Evolutionary conservation across 805 yeast species (phyloP).

Genomic region (Teunomyces stri): DNA sequence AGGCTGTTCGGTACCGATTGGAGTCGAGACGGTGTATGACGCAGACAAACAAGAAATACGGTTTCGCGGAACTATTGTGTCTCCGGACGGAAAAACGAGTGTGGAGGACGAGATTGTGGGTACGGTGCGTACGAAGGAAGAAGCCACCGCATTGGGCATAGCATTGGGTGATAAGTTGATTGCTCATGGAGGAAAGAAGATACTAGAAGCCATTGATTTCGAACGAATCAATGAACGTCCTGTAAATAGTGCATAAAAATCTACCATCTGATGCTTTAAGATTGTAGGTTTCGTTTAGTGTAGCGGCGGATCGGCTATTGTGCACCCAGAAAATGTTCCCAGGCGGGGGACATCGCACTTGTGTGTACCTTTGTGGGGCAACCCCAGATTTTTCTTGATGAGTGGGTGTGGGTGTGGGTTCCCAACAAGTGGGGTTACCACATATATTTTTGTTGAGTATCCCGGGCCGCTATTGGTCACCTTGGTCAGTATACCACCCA

Average conservation of each 20-base stretch:
- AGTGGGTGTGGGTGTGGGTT: too few species aligned
- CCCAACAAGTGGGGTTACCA: slow-evolving; percentile 1
- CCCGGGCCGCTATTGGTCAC: background rate
- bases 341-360: slow-evolving; percentile 3
- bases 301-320: too few species aligned
- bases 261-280: too few species aligned
- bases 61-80: slow-evolving; percentile 72
- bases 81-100: slow-evolving; percentile 73
- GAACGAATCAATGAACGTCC: slow-evolving; percentile 53
- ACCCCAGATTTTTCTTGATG: background rate
- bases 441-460: background rate
- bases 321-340: background rate
- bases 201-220: slow-evolving; percentile 76
- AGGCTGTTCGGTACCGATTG: slow-evolving; percentile 97
- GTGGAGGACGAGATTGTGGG: slow-evolving; percentile 55
- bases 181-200: slow-evolving; percentile 76
- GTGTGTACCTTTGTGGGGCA: background rate
- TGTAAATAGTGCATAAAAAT: slow-evolving; percentile 2
- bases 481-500: background rate
- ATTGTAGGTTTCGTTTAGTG: too few species aligned
- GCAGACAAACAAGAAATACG: slow-evolving; percentile 41
- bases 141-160: slow-evolving; percentile 70
- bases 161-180: slow-evolving; percentile 65
- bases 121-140: slow-evolving; percentile 45
- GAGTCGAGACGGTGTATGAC: slow-evolving; percentile 66